Evolutionary conservation across 495 filamentous ascomycete species (phyloP), one percentile per base, ranked within the genome.

Genomic region (Chaetomium cochliodes): DNA sequence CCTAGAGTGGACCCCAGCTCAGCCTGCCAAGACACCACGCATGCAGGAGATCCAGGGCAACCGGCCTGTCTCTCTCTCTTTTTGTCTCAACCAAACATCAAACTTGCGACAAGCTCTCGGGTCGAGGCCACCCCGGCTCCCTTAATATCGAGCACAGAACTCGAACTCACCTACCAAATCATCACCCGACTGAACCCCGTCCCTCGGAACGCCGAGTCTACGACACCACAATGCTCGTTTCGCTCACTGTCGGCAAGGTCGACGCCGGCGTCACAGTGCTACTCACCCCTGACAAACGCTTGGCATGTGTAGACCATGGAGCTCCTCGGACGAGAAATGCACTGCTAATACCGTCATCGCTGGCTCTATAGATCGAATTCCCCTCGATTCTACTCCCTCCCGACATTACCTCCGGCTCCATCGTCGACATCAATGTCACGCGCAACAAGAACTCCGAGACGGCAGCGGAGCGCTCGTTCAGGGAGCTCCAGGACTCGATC

Each of bases 201-300:
- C 26, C 25, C 25, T 20, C 1, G 12, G 13, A 18, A 42, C 53
- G 5, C 52, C n/a, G 8, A 57, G 26, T 26, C 42, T 13, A 30
- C 63, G 60, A 85, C 67, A 7, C 30, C 3, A 37, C 33, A 23
- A 98, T 98, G 96, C 81, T 98, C 69, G 88, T 98, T 81, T 98
- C 94, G 52, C 86, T 98, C 74, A 98, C 94, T 50, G 96, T 98
- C 74, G 94, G 94, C 80, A 98, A 98, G 82, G 94, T 98, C 78
- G 94, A 98, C 76, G 94, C 94, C 69, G 94, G 94, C 77, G 92
- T 98, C 70, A 96, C 94, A 54, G 96, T 98, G 60, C 87, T 98
- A 59, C 84, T 98, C 63, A 98, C 94, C 44, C 90, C 96, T 70
- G 94, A 98, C 79, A 98, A 98, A 80, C 88, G 94, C 68, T 83